Evolutionary conservation across 345 rosid species (phyloP).

Genomic region (Rhodomyrtus tomentosa): DNA sequence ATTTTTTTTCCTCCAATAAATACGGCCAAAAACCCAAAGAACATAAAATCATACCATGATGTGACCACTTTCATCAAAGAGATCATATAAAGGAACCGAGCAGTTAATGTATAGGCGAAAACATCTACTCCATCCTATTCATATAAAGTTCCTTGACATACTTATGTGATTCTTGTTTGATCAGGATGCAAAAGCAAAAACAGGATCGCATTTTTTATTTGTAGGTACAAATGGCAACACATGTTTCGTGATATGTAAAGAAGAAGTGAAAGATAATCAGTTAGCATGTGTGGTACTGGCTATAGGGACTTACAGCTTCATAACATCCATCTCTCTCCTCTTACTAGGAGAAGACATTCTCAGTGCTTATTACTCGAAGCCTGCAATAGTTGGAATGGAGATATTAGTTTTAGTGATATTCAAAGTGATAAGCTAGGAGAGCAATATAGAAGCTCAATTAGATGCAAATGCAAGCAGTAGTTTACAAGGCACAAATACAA

Average conservation of each 20-base stretch:
- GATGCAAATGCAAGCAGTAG: background rate
- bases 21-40: background rate
- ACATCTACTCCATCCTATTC: background rate
- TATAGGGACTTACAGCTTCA: conserved; percentile 37
- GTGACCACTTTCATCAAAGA: background rate
- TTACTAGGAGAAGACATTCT: conserved; percentile 49
- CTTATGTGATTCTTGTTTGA: background rate
- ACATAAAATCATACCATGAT: background rate
- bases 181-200: background rate
- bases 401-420: background rate
- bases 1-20: background rate
- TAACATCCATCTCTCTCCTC: conserved; percentile 53
- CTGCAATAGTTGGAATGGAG: conserved; percentile 1
- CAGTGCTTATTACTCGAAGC: background rate
- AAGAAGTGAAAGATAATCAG: background rate
- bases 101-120: background rate
- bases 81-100: background rate
- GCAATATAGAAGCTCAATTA: background rate
- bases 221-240: background rate
- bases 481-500: background rate
- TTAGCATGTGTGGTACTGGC: background rate
- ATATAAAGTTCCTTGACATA: background rate
- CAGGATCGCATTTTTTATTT: background rate
- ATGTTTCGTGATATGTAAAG: background rate
- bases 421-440: background rate